Conservation (phyloP, 2,329 filamentous ascomycete genomes). For the Cercospora citrullina region DNA sequence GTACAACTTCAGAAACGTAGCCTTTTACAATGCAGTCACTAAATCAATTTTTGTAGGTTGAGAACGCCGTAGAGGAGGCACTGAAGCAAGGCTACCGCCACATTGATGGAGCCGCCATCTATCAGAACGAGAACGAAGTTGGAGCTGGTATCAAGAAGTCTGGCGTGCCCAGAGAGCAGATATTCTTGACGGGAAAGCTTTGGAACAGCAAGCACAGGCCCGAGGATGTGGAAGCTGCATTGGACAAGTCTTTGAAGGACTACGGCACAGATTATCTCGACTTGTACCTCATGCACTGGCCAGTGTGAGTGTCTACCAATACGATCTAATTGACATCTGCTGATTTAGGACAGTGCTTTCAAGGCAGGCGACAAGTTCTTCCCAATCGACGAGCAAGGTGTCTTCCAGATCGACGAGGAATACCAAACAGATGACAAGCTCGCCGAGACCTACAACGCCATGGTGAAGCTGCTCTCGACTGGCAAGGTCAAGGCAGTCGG, state of each 20-base stretch:
- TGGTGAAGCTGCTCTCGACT: conserved; percentile 31
- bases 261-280: conserved; percentile 52
- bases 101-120: conserved; percentile 43
- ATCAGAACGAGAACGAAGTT: conserved; percentile 38
- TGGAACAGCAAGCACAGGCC: conserved; percentile 64
- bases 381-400: conserved; percentile 40
- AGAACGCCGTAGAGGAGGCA: conserved; percentile 33
- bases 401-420: conserved; percentile 38
- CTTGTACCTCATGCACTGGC: conserved; percentile 54
- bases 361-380: conserved; percentile 39
- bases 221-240: conserved; percentile 33
- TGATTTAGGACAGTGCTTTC: conserved; percentile 20
- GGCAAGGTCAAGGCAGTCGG: conserved; percentile 35
- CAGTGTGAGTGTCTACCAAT: conserved; percentile 47
- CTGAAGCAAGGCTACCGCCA: conserved; percentile 44
- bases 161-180: conserved; percentile 33
- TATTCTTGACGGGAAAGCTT: conserved; percentile 57
- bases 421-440: conserved; percentile 42
- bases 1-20: not conserved
- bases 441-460: conserved; percentile 29
- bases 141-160: conserved; percentile 32
- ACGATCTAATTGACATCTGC: not conserved
- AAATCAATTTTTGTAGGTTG: conserved; percentile 33
- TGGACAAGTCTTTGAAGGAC: conserved; percentile 43
- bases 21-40: conserved; percentile 37